These are phyloP conservation scores for Tricholoma sp. DNA, from an alignment of 768 basidiomycete genomes.

Conservation along the genomic window DNA sequence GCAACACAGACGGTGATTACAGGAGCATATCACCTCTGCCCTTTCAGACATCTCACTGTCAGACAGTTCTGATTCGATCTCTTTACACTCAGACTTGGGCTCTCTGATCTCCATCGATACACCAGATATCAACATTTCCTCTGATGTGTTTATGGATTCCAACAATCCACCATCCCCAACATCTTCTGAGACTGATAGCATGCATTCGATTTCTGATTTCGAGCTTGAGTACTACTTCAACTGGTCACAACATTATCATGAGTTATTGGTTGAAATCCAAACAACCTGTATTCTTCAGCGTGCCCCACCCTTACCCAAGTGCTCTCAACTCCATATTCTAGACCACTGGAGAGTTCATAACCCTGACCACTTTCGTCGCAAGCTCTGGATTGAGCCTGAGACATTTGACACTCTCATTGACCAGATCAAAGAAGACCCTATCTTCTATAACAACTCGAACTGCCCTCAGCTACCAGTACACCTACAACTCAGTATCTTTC, in stretches of 20 bases:
- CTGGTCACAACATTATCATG: neutral
- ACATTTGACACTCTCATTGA: conserved; percentile 6
- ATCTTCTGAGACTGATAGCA: too few species aligned
- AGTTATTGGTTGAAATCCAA: neutral
- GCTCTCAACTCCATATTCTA: neutral
- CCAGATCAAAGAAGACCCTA: conserved; percentile 13
- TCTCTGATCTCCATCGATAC: neutral
- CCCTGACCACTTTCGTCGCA: neutral
- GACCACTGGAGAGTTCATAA: neutral
- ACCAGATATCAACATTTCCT: too few species aligned
- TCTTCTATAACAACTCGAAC: conserved; percentile 20
- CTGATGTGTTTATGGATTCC: too few species aligned
- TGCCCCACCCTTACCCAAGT: neutral
- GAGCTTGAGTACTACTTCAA: too few species aligned
- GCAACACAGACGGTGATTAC: too few species aligned
- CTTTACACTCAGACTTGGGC: neutral
- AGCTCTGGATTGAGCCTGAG: neutral
- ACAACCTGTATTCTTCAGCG: neutral
- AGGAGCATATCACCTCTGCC: too few species aligned
- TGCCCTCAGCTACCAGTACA: conserved; percentile 16
- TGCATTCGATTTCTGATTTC: too few species aligned
- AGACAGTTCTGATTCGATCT: neutral
- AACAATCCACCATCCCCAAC: too few species aligned
- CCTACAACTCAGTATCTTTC: conserved; percentile 18
- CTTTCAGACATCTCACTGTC: too few species aligned